phyloP scores from a whole-genome alignment of 1,284 basidiomycete genomes.

The Peniophora sp. region DNA sequence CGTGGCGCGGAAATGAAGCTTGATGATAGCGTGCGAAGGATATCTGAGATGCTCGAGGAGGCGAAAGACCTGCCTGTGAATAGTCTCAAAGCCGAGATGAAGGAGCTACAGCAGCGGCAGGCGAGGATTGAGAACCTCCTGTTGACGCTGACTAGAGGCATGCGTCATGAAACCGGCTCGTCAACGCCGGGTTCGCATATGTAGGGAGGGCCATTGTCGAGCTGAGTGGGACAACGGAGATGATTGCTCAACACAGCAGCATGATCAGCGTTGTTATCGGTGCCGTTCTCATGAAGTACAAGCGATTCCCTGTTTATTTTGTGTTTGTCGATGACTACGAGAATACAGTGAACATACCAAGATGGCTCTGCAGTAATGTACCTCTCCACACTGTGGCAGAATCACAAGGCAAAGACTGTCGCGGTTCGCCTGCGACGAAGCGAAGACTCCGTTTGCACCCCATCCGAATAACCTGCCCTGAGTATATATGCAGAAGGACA shows the following conservation, averaged over 20 bases:
- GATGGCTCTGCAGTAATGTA: background rate
- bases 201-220: background rate
- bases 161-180: constrained; percentile 30
- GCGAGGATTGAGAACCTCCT: constrained; percentile 69
- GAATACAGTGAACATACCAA: too few relatives aligned
- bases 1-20: constrained; percentile 18
- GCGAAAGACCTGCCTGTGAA: constrained; percentile 54
- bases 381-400: background rate
- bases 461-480: background rate
- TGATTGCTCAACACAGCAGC: background rate
- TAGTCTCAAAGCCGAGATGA: constrained; percentile 67
- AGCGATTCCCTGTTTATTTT: background rate
- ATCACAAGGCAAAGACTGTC: background rate
- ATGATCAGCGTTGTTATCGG: background rate
- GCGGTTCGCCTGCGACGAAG: background rate
- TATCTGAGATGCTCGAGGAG: constrained; percentile 57
- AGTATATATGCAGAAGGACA: background rate
- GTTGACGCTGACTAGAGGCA: constrained; percentile 36
- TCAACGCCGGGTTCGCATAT: constrained; percentile 3
- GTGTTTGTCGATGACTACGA: too few relatives aligned
- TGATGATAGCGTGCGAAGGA: constrained; percentile 38
- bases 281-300: background rate
- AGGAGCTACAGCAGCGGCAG: constrained; percentile 76
- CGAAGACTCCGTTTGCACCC: background rate
- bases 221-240: background rate